Conservation (phyloP, 768 basidiomycete species). For the Gyrodon lividus region DNA sequence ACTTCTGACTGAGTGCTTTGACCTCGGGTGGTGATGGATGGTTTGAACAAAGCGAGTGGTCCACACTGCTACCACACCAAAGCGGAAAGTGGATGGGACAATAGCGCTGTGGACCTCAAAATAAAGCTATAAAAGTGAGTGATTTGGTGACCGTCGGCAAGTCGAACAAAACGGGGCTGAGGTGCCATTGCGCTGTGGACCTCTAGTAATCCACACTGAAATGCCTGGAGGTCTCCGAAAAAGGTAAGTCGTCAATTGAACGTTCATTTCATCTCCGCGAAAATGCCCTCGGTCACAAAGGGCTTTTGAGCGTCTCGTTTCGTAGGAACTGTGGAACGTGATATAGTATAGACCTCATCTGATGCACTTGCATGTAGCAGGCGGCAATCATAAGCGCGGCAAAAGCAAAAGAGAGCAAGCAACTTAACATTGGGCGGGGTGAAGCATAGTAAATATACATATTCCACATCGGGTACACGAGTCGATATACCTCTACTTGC, state of each 20-base stretch:
- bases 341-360: background rate
- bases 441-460: slow-evolving; percentile 19
- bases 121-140: background rate
- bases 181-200: background rate
- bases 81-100: slow-evolving; percentile 8
- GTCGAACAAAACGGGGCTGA: slow-evolving; percentile 24
- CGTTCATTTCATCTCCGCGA: slow-evolving; percentile 10
- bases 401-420: slow-evolving; percentile 7
- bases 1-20: slow-evolving; percentile 16
- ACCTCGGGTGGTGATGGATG: slow-evolving; percentile 10
- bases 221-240: slow-evolving; percentile 8
- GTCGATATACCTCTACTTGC: slow-evolving; percentile 51
- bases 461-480: slow-evolving; percentile 15
- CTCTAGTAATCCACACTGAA: background rate
- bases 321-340: background rate
- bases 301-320: background rate
- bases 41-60: slow-evolving; percentile 21
- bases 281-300: slow-evolving; percentile 11
- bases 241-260: slow-evolving; percentile 9
- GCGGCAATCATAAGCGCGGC: slow-evolving; percentile 16
- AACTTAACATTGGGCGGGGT: slow-evolving; percentile 30
- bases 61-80: slow-evolving; percentile 13
- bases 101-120: slow-evolving; percentile 6
- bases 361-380: slow-evolving; percentile 9
- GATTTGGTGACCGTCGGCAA: slow-evolving; percentile 9